A percentile compares a stretch with the other conserved stretches of the same genome.
These are phyloP conservation scores for Saccharomycopsis fodiens DNA, from an alignment of 805 yeast species.

Conservation along the genomic window DNA sequence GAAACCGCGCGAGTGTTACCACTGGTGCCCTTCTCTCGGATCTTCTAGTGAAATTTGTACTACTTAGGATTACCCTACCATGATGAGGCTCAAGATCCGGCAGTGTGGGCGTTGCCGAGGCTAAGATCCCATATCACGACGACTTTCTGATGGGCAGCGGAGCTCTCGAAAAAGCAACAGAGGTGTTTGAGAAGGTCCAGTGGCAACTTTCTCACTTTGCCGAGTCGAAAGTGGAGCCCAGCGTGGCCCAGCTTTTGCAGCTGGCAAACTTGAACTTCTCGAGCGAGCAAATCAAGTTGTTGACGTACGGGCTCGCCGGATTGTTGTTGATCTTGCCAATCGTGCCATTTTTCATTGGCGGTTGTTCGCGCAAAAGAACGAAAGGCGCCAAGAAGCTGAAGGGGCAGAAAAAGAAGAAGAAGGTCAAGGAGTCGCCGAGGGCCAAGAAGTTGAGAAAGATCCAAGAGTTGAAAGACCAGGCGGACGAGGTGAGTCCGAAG, in stretches of 20 bases:
- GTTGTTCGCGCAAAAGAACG: not conserved
- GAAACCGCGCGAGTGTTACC: no score
- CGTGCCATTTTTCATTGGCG: not conserved
- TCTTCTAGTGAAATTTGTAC: no score
- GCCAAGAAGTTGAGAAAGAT: not conserved
- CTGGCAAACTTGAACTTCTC: not conserved
- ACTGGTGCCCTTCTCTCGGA: no score
- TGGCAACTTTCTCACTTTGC: no score
- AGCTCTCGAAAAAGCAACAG: no score
- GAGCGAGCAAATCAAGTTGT: not conserved
- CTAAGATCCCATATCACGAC: no score
- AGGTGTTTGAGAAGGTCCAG: no score
- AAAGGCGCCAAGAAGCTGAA: conserved; percentile 3
- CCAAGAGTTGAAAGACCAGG: not conserved
- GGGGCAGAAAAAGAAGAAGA: conserved; percentile 5
- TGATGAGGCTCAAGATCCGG: no score
- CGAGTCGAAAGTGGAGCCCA: not conserved
- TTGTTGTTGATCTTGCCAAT: not conserved
- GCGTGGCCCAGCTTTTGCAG: not conserved
- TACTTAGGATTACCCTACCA: no score
- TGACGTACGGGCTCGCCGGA: not conserved
- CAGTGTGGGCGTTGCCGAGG: no score
- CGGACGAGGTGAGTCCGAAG: conserved; percentile 3
- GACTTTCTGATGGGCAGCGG: no score
- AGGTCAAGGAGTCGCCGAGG: conserved; percentile 1